Evolutionary conservation across 2,329 filamentous ascomycete genomes (phyloP).

Genomic region (Apiospora sp.): DNA sequence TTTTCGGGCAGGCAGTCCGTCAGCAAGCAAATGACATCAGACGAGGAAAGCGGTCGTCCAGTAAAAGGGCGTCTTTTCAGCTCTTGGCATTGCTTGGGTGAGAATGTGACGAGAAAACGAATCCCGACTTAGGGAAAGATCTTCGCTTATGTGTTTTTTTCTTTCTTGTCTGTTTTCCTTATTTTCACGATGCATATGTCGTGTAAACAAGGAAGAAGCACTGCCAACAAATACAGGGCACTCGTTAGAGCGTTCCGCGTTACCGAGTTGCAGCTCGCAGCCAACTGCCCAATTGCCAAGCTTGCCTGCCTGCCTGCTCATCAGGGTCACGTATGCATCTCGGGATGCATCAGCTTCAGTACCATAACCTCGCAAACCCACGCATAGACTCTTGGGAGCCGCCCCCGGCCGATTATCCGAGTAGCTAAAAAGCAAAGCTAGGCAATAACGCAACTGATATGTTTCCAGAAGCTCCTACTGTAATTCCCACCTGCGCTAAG

Average conservation of each 20-base stretch:
- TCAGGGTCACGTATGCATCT: not conserved
- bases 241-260: not conserved
- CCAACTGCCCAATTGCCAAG: not conserved
- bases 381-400: too few species aligned
- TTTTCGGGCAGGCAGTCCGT: not conserved
- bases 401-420: not conserved
- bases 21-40: not conserved
- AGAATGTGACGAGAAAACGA: not conserved
- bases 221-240: not conserved
- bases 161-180: not conserved
- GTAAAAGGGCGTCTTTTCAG: not conserved
- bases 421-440: not conserved
- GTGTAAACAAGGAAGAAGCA: not conserved
- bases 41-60: not conserved
- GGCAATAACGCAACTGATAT: not conserved
- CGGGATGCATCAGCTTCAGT: not conserved
- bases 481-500: not conserved
- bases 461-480: slow-evolving; percentile 1
- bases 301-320: not conserved
- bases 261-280: not conserved
- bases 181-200: not conserved
- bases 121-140: slow-evolving; percentile 8
- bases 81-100: slow-evolving; percentile 2
- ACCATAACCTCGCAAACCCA: not conserved
- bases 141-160: not conserved